These are phyloP conservation scores for Withania somnifera DNA, from an alignment of 305 asterid genomes.

Conservation along the genomic window DNA sequence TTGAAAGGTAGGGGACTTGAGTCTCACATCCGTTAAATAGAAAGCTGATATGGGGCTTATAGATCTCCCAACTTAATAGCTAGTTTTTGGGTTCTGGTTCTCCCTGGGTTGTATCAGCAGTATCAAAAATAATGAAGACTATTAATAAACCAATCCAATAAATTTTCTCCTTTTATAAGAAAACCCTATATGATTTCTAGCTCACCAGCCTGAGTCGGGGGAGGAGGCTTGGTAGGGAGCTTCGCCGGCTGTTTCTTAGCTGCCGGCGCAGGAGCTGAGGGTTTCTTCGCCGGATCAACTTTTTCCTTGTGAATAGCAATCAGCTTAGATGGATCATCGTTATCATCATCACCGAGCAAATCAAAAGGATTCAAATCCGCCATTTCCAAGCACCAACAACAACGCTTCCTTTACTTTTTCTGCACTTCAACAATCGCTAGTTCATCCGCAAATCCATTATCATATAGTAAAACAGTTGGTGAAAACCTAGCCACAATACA, in stretches of 20 bases:
- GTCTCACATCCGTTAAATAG: no score
- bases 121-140: no score
- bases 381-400: conserved; percentile 30
- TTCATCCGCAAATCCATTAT: neutral
- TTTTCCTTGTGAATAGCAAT: conserved; percentile 51
- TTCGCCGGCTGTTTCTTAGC: conserved; percentile 20
- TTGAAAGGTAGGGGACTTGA: no score
- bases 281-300: conserved; percentile 41
- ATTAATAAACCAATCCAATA: no score
- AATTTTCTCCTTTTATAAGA: no score
- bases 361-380: conserved; percentile 79
- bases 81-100: no score
- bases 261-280: conserved; percentile 20
- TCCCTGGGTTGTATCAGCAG: no score
- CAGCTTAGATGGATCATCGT: conserved; percentile 61
- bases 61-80: no score
- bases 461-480: no score
- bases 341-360: conserved; percentile 68
- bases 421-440: neutral
- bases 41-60: no score
- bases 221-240: conserved; percentile 49
- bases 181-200: no score
- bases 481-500: conserved; percentile 97
- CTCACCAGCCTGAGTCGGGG: conserved; percentile 59
- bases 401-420: neutral